phyloP scores from a whole-genome alignment of 768 basidiomycete genomes.

The Boletus subparvulus region DNA sequence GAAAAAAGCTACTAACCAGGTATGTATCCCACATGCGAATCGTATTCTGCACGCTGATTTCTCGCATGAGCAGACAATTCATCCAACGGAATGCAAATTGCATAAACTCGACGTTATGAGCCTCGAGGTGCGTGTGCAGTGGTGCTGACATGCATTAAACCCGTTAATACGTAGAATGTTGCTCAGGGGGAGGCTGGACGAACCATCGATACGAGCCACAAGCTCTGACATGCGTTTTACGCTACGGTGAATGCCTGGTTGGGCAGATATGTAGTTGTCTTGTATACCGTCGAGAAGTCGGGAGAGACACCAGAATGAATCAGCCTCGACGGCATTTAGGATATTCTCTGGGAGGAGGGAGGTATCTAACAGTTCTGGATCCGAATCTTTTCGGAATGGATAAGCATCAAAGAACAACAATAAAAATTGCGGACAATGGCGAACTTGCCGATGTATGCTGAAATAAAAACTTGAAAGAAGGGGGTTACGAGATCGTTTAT shows the following conservation, averaged over 20 bases:
- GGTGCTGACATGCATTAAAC: conserved; percentile 52
- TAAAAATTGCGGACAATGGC: not conserved
- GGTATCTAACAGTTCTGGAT: conserved; percentile 89
- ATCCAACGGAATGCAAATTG: conserved; percentile 99
- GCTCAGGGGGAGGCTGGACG: conserved; percentile 19
- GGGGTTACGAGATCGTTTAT: conserved; percentile 98
- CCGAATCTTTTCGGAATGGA: conserved; percentile 59
- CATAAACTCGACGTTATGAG: conserved; percentile 97
- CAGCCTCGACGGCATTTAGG: conserved; percentile 89
- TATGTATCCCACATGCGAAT: conserved; percentile 99
- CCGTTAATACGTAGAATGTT: not conserved
- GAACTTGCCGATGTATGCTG: conserved; percentile 83
- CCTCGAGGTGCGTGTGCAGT: conserved; percentile 79
- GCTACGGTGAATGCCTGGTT: conserved; percentile 94
- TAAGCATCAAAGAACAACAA: conserved; percentile 1
- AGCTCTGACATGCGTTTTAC: conserved; percentile 94
- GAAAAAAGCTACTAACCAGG: conserved; percentile 55
- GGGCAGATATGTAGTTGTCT: conserved; percentile 95
- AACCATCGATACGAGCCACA: conserved; percentile 86
- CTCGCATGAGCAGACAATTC: conserved; percentile 98
- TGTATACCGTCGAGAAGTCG: conserved; percentile 96
- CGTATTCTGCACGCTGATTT: conserved; percentile 95
- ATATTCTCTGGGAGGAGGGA: conserved; percentile 64
- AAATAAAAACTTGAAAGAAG: conserved; percentile 96
- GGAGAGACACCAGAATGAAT: conserved; percentile 97